Conservation (phyloP, 768 basidiomycete species). For the Mycena venus region DNA sequence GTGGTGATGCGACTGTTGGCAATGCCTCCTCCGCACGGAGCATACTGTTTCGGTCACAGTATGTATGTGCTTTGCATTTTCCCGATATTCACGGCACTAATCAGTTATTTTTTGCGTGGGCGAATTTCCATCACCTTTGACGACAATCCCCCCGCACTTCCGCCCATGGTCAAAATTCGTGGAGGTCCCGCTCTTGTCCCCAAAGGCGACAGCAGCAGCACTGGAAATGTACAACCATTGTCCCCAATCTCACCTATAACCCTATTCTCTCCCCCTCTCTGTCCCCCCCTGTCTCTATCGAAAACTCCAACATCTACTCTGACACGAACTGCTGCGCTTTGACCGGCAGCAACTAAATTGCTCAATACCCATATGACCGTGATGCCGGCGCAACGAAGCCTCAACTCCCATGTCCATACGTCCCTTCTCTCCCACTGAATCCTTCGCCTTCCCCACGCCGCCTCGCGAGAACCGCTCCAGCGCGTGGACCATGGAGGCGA, state of each 20-base stretch:
- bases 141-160: constrained; percentile 44
- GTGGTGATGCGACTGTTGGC: constrained; percentile 26
- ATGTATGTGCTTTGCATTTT: background rate
- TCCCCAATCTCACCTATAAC: constrained; percentile 27
- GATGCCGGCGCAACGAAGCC: constrained; percentile 31
- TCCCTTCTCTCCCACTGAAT: constrained; percentile 76
- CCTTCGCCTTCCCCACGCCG: constrained; percentile 78
- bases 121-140: constrained; percentile 32
- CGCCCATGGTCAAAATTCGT: constrained; percentile 70
- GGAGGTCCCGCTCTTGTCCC: constrained; percentile 42
- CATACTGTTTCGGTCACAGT: constrained; percentile 35
- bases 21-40: constrained; percentile 17
- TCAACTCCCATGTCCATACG: constrained; percentile 71
- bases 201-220: constrained; percentile 30
- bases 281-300: constrained; percentile 50
- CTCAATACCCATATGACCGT: constrained; percentile 50
- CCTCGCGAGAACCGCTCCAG: constrained; percentile 48
- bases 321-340: constrained; percentile 25
- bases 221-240: constrained; percentile 26
- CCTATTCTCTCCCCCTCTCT: constrained; percentile 31
- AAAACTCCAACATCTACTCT: constrained; percentile 38
- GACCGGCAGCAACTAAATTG: constrained; percentile 47
- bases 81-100: background rate
- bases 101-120: constrained; percentile 24
- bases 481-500: background rate